These are phyloP conservation scores for Neotropicomus parvogracilis DNA, from an alignment of 1,284 basidiomycete species.

Conservation along the genomic window DNA sequence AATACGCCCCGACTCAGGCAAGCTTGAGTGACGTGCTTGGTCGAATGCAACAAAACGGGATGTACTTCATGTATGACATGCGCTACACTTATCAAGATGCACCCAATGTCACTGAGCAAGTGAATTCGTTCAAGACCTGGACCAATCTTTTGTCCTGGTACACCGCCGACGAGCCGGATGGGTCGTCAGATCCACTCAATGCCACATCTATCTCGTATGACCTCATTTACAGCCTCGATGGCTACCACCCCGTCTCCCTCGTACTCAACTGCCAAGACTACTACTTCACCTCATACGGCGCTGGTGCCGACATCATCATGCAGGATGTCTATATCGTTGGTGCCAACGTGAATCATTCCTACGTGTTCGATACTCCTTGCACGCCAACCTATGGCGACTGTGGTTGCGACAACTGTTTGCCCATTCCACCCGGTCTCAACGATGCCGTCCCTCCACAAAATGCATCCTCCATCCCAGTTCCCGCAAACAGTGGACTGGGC, in stretches of 20 bases:
- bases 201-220: conserved; percentile 57
- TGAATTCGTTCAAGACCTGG: conserved; percentile 62
- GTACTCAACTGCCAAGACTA: conserved; percentile 76
- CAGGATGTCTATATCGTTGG: conserved; percentile 59
- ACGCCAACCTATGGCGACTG: conserved; percentile 67
- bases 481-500: conserved; percentile 29
- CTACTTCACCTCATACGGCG: conserved; percentile 55
- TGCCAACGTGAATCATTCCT: conserved; percentile 67
- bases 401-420: conserved; percentile 57
- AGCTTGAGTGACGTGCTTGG: conserved; percentile 49
- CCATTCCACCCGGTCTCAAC: conserved; percentile 31
- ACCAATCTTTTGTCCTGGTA: conserved; percentile 74
- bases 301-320: conserved; percentile 61
- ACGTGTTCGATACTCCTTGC: conserved; percentile 50
- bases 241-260: conserved; percentile 76
- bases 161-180: conserved; percentile 74
- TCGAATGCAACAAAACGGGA: conserved; percentile 63
- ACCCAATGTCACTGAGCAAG: conserved; percentile 58
- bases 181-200: conserved; percentile 60
- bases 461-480: conserved; percentile 19
- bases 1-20: conserved; percentile 53
- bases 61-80: conserved; percentile 81
- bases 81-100: conserved; percentile 59
- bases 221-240: conserved; percentile 64
- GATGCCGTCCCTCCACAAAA: conserved; percentile 30